These are phyloP conservation scores for Pseudoneurospora amorphoporcata DNA, from an alignment of 495 filamentous ascomycete genomes.

Conservation along the genomic window DNA sequence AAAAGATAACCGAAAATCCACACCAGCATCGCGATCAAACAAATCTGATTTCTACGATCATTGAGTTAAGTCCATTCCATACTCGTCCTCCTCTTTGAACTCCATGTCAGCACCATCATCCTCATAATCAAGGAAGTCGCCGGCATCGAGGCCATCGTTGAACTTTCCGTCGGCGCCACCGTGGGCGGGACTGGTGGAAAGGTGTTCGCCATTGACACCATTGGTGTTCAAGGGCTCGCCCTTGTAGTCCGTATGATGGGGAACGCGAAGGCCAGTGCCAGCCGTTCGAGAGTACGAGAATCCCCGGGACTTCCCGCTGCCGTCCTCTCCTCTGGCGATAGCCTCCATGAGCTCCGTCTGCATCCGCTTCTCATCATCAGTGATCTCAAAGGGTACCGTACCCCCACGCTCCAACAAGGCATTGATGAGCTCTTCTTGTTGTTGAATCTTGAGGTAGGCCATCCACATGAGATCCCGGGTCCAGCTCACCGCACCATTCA, in stretches of 20 bases:
- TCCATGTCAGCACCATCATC: conserved; percentile 51
- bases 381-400: conserved; percentile 68
- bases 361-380: conserved; percentile 93
- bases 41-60: conserved; percentile 9
- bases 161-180: conserved; percentile 47
- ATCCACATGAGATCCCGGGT: conserved; percentile 97
- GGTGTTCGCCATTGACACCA: conserved; percentile 24
- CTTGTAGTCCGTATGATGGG: conserved; percentile 83
- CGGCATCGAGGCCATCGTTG: conserved; percentile 42
- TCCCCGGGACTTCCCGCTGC: conserved; percentile 18
- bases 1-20: not conserved
- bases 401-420: conserved; percentile 60
- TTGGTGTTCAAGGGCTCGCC: conserved; percentile 55
- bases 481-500: conserved; percentile 95
- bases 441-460: conserved; percentile 72
- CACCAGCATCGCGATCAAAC: not conserved
- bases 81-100: conserved; percentile 91
- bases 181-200: conserved; percentile 59
- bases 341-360: conserved; percentile 80
- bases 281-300: conserved; percentile 78
- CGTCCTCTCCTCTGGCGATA: conserved; percentile 64
- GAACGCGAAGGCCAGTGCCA: conserved; percentile 79
- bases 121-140: conserved; percentile 62
- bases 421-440: conserved; percentile 74
- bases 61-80: conserved; percentile 57